Base-by-base conservation (phyloP, 2,329 filamentous ascomycete species). In the Fusarium sacchari region DNA sequence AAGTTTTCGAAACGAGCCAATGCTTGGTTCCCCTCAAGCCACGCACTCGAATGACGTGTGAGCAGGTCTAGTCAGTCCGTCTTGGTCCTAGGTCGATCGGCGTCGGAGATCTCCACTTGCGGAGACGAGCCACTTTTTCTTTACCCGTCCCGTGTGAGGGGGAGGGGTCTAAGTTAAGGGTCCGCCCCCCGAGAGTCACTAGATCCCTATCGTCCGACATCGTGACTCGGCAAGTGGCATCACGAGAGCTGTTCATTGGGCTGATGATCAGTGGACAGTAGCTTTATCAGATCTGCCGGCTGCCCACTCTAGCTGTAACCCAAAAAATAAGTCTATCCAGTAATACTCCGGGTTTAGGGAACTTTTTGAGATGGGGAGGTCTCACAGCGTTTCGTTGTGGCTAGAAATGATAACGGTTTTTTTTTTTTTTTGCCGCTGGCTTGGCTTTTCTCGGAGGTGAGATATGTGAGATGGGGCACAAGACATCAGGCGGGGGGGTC, bases 211-310 rank as follows among this genome's bases (percentile, higher is more conserved):
- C 62, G 42, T n/a, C 24, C 26, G 36, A 50, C 64, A 68, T 67
- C 65, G 67, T 69, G 67, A 69, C 67, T 59, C 59, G 59, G 24
- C 34, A 26, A 53, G n/a, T 47, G 59, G n/a, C 9, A 52, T 50
- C 18, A n/a, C 20, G 36, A 42, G 22, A 32, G 4, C 15, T 2
- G 30, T 13, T 28, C 22, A 65, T 69, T 69, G 67, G 67, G 5
- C 36, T 43, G 59, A 12, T 40, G 44, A 69, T 64, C 65, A 26
- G 50, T 46, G 7, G n/a, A n/a, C 28, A 34, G 22, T 44, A 70
- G 66, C 60, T 60, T 70, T 70, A 70, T 70, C 66, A 60, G 67
- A 70, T 70, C 67, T 70, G 49, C 67, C 67, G 66, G 32, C 39
- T 40, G 42, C 36, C 67, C 67, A 53, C 67, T 24, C 60, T 44